phyloP scores from a whole-genome alignment of 176 grass and related monocot genomes.

The Juncus effusus region DNA sequence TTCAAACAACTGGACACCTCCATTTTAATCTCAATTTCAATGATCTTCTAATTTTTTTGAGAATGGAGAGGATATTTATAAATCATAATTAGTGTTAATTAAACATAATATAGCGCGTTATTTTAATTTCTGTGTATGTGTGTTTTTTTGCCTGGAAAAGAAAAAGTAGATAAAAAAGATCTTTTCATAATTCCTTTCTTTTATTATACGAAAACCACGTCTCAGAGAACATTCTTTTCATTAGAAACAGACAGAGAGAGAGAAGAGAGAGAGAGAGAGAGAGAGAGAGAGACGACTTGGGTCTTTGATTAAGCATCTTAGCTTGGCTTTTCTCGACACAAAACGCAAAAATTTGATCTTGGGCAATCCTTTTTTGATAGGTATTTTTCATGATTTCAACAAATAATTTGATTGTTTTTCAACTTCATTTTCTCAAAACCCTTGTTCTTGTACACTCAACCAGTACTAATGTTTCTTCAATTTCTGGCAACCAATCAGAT shows the following conservation, averaged over 20 bases:
- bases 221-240: background rate
- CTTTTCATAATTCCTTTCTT: no score
- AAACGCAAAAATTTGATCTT: slow-evolving; percentile 19
- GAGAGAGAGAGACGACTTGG: slow-evolving; percentile 19
- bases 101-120: no score
- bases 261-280: slow-evolving; percentile 3
- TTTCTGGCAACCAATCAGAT: background rate
- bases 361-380: background rate
- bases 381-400: slow-evolving; percentile 14
- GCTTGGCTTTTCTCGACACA: slow-evolving; percentile 20
- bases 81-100: no score
- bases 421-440: slow-evolving; percentile 16
- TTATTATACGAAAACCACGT: no score
- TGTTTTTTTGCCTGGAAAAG: no score
- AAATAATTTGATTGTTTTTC: slow-evolving; percentile 18
- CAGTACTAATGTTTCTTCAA: slow-evolving; percentile 5
- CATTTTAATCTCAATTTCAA: no score
- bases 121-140: no score
- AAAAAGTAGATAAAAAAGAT: no score
- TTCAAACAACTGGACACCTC: no score
- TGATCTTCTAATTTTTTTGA: no score
- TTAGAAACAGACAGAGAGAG: background rate
- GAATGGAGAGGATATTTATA: no score
- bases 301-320: background rate
- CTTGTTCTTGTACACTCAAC: background rate